Evolutionary conservation across 805 yeast species (phyloP).

Genomic region (Schwanniomyces yamadae): DNA sequence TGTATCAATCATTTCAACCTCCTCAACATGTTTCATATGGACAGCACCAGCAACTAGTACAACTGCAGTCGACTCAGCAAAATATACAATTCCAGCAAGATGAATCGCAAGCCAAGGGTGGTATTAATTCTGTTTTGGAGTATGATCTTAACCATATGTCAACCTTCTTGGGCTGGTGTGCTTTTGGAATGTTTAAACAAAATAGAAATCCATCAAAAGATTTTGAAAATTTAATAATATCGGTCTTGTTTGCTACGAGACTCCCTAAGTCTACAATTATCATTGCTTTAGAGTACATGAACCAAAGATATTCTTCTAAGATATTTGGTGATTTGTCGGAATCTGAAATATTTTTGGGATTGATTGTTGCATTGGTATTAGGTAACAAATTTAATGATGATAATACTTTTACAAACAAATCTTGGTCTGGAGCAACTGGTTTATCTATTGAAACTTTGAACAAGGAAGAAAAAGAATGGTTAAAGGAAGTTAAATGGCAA

Average conservation of each 20-base stretch:
- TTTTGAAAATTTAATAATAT: slow-evolving; percentile 58
- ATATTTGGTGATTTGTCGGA: slow-evolving; percentile 22
- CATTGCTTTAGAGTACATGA: slow-evolving; percentile 74
- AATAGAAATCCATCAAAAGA: slow-evolving; percentile 41
- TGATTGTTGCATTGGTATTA: slow-evolving; percentile 70
- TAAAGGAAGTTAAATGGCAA: slow-evolving; percentile 58
- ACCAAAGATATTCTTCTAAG: slow-evolving; percentile 50
- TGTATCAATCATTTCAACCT: slow-evolving; percentile 10
- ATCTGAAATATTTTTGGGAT: slow-evolving; percentile 47
- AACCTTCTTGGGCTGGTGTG: slow-evolving; percentile 72
- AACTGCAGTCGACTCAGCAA: too few species aligned
- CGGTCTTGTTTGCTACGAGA: slow-evolving; percentile 83
- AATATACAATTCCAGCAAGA: slow-evolving; percentile 9
- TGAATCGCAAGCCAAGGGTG: slow-evolving; percentile 50
- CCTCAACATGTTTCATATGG: slow-evolving; percentile 2
- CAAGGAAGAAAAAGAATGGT: slow-evolving; percentile 68
- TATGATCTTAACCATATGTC: slow-evolving; percentile 80
- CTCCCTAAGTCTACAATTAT: slow-evolving; percentile 80
- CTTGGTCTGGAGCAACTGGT: slow-evolving; percentile 97
- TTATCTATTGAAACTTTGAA: slow-evolving; percentile 62
- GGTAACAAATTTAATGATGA: slow-evolving; percentile 96
- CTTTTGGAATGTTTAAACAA: slow-evolving; percentile 65
- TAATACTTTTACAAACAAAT: slow-evolving; percentile 89
- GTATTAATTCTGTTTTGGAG: slow-evolving; percentile 74
- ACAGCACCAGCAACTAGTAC: slow-evolving; percentile 4